Evolutionary conservation across 73 alveolate species (phyloP), one percentile per base, ranked within the genome.

Genomic region (Stentor roeselii): DNA sequence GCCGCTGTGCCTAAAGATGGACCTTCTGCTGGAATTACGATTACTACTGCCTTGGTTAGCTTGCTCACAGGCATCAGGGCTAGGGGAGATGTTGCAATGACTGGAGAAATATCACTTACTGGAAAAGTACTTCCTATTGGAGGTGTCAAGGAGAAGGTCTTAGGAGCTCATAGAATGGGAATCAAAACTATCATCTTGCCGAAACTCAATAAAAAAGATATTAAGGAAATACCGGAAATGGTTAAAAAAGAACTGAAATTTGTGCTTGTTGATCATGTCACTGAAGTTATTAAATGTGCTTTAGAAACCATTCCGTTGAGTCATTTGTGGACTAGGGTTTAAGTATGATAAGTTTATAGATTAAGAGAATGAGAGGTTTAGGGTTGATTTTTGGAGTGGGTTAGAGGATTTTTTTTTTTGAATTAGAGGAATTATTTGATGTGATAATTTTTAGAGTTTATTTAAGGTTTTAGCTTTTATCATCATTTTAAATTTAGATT

Each of bases 1-100:
- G 98, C 96, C 1, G 97, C 98, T 3, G 92, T 91, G 31, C 98
- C 97, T 4, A 94, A 94, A 76, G 97, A 94, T 82, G 97, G 98
- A 21, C 97, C 98, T 31, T 90, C 95, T 37, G 98, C 97, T 60
- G 98, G 98, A 37, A 90, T 94, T 4, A 93, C 98, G 3, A 92
- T 94, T 39, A 94, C 97, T 30, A 90, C 98, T 3, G 98, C 96
- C 36, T 61, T 94, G 37, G 90, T 21, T 83, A 89, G 75, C 88
- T 94, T 15, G 86, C 82, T 35, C 84, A 90, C 50, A 90, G 95
- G 83, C 96, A 90, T 2, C 92, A 84, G 75, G 78, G 84, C 82
- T 87, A 58, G 74, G 27, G 27, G 2, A 21, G 3, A 90, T 75
- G 59, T 92, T 41, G 96, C 97, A 34, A 94, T 92, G 98, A 90